Evolutionary conservation across 2,329 filamentous ascomycete species (phyloP).

Genomic region (Thelonectria discophora): DNA sequence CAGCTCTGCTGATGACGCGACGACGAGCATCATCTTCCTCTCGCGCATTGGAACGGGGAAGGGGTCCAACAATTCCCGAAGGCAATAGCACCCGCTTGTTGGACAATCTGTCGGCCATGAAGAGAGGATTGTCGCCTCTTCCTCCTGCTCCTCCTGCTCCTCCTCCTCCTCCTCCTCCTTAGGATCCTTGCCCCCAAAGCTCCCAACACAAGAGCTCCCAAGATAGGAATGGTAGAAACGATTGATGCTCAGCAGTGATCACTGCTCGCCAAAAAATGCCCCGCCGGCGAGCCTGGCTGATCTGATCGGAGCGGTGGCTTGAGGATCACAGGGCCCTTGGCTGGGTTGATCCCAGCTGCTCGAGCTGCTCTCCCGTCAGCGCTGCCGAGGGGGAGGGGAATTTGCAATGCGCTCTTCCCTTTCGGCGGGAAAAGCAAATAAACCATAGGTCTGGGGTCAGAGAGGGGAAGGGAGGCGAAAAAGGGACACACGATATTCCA

Average conservation of each 20-base stretch:
- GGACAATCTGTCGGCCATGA: background rate
- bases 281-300: slow-evolving; percentile 30
- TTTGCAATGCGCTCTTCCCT: background rate
- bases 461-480: background rate
- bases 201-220: slow-evolving; percentile 2
- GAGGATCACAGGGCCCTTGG: slow-evolving; percentile 37
- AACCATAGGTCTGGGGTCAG: too few relatives aligned
- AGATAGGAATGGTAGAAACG: slow-evolving; percentile 31
- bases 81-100: background rate
- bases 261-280: background rate
- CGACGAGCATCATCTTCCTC: background rate
- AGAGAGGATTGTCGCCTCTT: background rate
- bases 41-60: background rate
- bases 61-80: background rate
- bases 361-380: slow-evolving; percentile 16
- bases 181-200: background rate
- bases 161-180: background rate
- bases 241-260: background rate
- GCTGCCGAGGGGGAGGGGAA: background rate
- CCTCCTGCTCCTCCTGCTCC: background rate
- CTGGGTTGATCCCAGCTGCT: slow-evolving; percentile 37
- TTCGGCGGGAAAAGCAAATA: too few relatives aligned
- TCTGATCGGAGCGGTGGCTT: slow-evolving; percentile 43
- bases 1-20: background rate
- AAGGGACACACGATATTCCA: slow-evolving; percentile 6